Evolutionary conservation across 768 basidiomycete genomes (phyloP), one percentile per base, ranked within the genome.

Genomic region (Naganishia kalamii): DNA sequence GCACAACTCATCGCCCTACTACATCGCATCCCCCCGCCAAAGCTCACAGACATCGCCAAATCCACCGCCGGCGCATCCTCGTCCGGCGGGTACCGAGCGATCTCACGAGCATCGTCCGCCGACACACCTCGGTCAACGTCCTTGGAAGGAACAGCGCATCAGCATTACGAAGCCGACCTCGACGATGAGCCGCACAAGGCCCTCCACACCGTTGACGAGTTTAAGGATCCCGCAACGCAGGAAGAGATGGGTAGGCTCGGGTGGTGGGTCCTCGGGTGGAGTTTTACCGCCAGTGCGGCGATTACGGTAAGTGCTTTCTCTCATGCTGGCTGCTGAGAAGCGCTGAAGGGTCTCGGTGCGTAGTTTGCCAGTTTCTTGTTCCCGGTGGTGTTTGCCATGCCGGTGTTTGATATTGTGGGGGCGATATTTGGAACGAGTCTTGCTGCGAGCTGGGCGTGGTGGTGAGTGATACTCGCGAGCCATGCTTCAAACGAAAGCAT

Each of bases 1-100:
- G 93, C 93, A 4, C 93, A 96, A 69, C 82, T 98, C 12, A 91
- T 98, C 50, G 88, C 91, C 2, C 89, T 96, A 13, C 82, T 98
- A 15, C 92, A 97, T 72, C 80, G 85, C 65, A 71, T 71, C 2
- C 75, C 76, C 3, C 72, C 72, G 4, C 76, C 74, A 19, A 52
- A 65, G 48, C 44, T 61, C 41, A 61, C 25, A 13, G 60, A 61
- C 19, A 40, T 57, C 54, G 54, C 35, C 4, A 5, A 21, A 12
- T 3, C 33, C 2, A 40, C n/a, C 13, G 15, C 10, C 25, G 54
- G 1, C 6, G 0, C 13, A 2, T 57, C 54, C 1, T 1, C 33
- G 21, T 57, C 54, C 15, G 37, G 37, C 30, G 54, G 54, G 21
- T 57, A 57, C 13, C 54, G 19, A 47, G 41, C 60, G 13, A 2